Conservation (phyloP, 179 eudicot species). For the Silene vulgaris region DNA sequence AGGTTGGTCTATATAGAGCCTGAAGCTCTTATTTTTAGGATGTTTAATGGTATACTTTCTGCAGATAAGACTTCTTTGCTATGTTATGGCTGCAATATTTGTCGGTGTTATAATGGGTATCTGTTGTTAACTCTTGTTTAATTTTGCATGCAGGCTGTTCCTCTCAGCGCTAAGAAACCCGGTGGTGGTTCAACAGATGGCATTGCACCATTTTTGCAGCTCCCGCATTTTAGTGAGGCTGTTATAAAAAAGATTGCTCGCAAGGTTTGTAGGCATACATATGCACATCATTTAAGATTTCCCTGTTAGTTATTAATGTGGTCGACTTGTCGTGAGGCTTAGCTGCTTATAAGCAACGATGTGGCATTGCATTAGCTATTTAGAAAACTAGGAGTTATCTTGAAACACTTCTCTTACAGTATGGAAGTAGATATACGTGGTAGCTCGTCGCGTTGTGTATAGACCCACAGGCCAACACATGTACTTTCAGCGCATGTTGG, state of each 20-base stretch:
- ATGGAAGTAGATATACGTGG: not conserved
- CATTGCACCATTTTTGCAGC: conserved; percentile 85
- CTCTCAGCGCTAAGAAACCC: conserved; percentile 80
- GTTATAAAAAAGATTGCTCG: conserved; percentile 69
- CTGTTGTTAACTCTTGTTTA: not conserved
- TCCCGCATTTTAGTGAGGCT: conserved; percentile 81
- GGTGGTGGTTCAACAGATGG: conserved; percentile 77
- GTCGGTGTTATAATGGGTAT: not conserved
- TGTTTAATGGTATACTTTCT: not conserved
- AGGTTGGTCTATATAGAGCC: not conserved
- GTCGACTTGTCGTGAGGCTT: conserved; percentile 2
- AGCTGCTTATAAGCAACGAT: not conserved
- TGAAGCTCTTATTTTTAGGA: not conserved
- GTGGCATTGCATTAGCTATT: conserved; percentile 7
- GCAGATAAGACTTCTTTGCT: not conserved
- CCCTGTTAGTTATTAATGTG: conserved; percentile 3
- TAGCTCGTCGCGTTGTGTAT: not conserved
- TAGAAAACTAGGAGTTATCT: not conserved
- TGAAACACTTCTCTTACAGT: not conserved
- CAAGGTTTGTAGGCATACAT: conserved; percentile 49
- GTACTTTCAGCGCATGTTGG: not conserved
- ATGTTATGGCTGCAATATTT: not conserved
- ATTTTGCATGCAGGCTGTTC: conserved; percentile 69
- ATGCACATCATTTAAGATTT: not conserved
- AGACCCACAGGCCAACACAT: not conserved